Conservation (phyloP, 2,329 filamentous ascomycete species). For the Scolecobasidium constrictum region DNA sequence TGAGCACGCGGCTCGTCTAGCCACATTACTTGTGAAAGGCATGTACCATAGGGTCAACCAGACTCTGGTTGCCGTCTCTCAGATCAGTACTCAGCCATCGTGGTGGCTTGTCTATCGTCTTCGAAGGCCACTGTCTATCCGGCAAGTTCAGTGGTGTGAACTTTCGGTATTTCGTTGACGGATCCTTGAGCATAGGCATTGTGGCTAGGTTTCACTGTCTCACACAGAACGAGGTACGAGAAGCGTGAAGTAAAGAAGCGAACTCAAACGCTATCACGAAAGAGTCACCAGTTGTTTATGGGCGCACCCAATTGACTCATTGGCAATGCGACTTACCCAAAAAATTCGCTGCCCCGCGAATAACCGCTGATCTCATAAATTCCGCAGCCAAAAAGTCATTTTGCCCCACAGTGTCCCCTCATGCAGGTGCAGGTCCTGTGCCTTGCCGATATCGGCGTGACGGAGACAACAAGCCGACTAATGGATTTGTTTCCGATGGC, state of each 20-base stretch:
- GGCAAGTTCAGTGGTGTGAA: slow-evolving; percentile 58
- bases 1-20: neutral
- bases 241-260: neutral
- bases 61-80: slow-evolving; percentile 87
- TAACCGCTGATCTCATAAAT: neutral
- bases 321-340: too few relatives aligned
- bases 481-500: too few relatives aligned
- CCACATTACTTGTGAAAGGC: slow-evolving; percentile 1
- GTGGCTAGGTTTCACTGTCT: neutral
- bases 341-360: neutral
- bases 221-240: too few relatives aligned
- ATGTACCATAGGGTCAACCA: slow-evolving; percentile 80
- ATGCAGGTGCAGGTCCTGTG: too few relatives aligned
- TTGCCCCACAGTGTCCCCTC: too few relatives aligned
- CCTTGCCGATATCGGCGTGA: too few relatives aligned
- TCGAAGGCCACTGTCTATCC: slow-evolving; percentile 73
- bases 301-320: too few relatives aligned
- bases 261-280: too few relatives aligned
- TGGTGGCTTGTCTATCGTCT: slow-evolving; percentile 71
- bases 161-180: slow-evolving; percentile 61
- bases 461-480: too few relatives aligned
- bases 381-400: too few relatives aligned
- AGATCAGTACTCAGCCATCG: slow-evolving; percentile 85
- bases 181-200: slow-evolving; percentile 10
- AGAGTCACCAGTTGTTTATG: too few relatives aligned